Conservation (phyloP, 1,284 basidiomycete genomes). For the Sanghuangporus baumii region DNA sequence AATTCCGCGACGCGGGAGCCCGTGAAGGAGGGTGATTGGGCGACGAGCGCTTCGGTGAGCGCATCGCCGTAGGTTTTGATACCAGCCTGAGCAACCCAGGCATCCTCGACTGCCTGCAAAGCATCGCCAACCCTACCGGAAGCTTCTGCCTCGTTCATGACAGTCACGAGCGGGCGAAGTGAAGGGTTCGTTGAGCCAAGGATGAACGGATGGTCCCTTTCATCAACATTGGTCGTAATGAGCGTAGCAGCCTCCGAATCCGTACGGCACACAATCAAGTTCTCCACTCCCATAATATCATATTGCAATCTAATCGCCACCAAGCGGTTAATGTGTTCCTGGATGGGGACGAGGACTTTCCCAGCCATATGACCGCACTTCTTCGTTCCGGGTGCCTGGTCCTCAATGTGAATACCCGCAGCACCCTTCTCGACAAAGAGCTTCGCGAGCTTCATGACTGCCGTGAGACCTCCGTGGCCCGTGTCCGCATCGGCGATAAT, state of each 20-base stretch:
- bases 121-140: constrained; percentile 76
- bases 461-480: constrained; percentile 59
- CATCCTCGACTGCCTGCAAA: constrained; percentile 84
- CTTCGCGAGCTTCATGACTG: constrained; percentile 70
- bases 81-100: constrained; percentile 76
- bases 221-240: constrained; percentile 95
- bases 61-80: constrained; percentile 77
- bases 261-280: constrained; percentile 71
- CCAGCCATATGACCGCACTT: constrained; percentile 75
- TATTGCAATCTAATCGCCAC: constrained; percentile 75
- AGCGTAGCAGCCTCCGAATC: constrained; percentile 92
- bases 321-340: constrained; percentile 77
- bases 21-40: constrained; percentile 50
- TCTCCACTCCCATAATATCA: constrained; percentile 77
- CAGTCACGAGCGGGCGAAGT: constrained; percentile 63
- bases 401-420: constrained; percentile 73
- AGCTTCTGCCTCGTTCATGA: constrained; percentile 82
- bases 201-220: constrained; percentile 95
- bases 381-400: constrained; percentile 72
- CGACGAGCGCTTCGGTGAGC: constrained; percentile 67
- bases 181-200: constrained; percentile 83
- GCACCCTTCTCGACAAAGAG: constrained; percentile 77
- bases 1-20: constrained; percentile 50
- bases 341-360: constrained; percentile 55
- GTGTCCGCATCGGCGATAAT: constrained; percentile 69